These are phyloP conservation scores for Astrocystis sublimbata DNA, from an alignment of 495 filamentous ascomycete species.

Conservation along the genomic window DNA sequence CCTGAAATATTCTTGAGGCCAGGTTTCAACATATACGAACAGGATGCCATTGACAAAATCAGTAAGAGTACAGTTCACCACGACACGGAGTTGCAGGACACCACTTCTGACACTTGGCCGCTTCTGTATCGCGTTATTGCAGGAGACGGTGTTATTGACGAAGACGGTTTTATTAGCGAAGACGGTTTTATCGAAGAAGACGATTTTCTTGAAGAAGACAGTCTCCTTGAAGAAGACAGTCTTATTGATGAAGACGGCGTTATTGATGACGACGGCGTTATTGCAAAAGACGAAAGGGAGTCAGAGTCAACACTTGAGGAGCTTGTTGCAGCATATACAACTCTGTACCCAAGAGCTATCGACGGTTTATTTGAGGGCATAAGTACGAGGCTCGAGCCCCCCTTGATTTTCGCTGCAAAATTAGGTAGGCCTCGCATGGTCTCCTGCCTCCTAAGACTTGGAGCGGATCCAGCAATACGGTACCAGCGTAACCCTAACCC, in stretches of 20 bases:
- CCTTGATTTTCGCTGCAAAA: not conserved
- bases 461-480: not conserved
- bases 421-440: not conserved
- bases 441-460: not conserved
- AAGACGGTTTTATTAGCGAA: no score
- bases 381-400: not conserved
- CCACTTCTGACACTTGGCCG: no score
- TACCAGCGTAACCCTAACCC: no score
- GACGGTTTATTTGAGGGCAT: slow-evolving; percentile 1
- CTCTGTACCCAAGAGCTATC: not conserved
- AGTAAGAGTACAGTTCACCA: no score
- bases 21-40: not conserved
- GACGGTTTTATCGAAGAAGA: no score
- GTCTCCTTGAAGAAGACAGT: no score
- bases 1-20: slow-evolving; percentile 2
- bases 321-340: not conserved
- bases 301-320: not conserved
- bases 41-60: not conserved
- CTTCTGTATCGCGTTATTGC: not conserved
- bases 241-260: no score
- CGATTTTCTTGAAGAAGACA: no score
- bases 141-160: not conserved
- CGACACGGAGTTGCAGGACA: not conserved
- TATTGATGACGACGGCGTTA: not conserved
- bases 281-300: no score